A percentile compares a stretch with the other conserved stretches of the same genome.
Conservation (phyloP, 2,329 filamentous ascomycete genomes). For the Monosporascus ibericus region DNA sequence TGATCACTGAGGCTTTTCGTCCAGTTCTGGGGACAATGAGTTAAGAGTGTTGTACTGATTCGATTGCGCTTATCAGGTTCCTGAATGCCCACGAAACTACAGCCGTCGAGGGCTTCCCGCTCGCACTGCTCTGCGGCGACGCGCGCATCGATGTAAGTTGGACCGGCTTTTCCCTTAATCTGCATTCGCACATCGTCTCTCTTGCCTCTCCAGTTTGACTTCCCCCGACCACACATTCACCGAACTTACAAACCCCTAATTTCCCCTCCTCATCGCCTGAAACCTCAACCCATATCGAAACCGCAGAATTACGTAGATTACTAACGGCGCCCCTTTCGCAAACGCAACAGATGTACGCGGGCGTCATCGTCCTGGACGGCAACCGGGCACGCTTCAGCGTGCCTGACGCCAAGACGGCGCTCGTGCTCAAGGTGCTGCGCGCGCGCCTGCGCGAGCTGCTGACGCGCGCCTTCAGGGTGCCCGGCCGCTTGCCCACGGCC, state of each 20-base stretch:
- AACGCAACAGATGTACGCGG: constrained; percentile 68
- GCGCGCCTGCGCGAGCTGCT: constrained; percentile 70
- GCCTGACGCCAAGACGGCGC: constrained; percentile 82
- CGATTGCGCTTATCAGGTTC: constrained; percentile 39
- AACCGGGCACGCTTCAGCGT: constrained; percentile 80
- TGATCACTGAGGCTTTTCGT: constrained; percentile 1
- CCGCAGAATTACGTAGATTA: not conserved
- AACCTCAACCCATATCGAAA: not conserved
- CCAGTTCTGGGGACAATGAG: not conserved
- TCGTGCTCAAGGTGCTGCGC: constrained; percentile 80
- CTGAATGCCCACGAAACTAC: constrained; percentile 90
- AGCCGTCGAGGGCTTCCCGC: constrained; percentile 71
- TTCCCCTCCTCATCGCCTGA: not conserved
- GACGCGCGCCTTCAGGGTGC: constrained; percentile 61
- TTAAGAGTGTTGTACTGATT: no score
- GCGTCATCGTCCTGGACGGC: constrained; percentile 79
- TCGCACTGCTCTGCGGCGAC: constrained; percentile 82
- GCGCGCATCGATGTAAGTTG: constrained; percentile 70
- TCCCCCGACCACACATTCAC: no score
- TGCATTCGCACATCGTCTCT: not conserved
- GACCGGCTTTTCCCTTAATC: not conserved
- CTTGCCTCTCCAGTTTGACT: not conserved
- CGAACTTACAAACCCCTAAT: not conserved
- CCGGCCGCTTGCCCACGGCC: constrained; percentile 54
- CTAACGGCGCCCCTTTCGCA: not conserved